phyloP scores from a whole-genome alignment of 2,329 filamentous ascomycete genomes.

The Endoconidiophora polonica region DNA sequence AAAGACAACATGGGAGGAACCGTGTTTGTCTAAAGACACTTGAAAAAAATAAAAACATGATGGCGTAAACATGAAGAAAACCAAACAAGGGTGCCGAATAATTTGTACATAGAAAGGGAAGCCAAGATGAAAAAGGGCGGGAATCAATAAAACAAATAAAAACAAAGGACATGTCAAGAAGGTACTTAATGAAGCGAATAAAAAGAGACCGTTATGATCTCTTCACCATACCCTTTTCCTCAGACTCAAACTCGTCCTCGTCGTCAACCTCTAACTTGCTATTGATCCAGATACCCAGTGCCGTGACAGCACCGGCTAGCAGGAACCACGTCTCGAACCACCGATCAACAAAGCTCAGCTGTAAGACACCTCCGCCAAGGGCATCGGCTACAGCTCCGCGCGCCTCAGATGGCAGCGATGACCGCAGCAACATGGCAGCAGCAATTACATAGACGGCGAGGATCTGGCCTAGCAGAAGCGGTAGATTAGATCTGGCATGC shows the following conservation, averaged over 20 bases:
- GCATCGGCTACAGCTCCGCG: slow-evolving; percentile 63
- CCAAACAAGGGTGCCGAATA: slow-evolving; percentile 1
- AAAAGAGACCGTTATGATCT: slow-evolving; percentile 29
- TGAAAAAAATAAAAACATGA: neutral
- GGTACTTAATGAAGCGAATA: neutral
- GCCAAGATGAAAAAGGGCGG: neutral
- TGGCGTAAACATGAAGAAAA: neutral
- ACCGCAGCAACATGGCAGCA: slow-evolving; percentile 54
- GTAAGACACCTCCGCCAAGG: slow-evolving; percentile 54
- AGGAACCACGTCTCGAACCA: slow-evolving; percentile 89
- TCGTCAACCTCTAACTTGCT: slow-evolving; percentile 32
- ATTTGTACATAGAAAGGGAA: neutral
- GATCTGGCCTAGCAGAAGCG: slow-evolving; percentile 64
- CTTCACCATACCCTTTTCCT: slow-evolving; percentile 58
- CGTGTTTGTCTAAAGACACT: neutral
- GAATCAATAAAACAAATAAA: slow-evolving; percentile 13
- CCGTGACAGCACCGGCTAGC: slow-evolving; percentile 47
- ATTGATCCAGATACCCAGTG: slow-evolving; percentile 51
- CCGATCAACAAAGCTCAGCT: slow-evolving; percentile 37
- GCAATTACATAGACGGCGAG: slow-evolving; percentile 75
- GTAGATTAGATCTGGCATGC: slow-evolving; percentile 59
- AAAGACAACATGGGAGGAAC: neutral
- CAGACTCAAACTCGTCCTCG: slow-evolving; percentile 41
- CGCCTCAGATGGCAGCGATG: slow-evolving; percentile 50
- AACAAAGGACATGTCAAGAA: neutral